These are phyloP conservation scores for Diaporthe capsici DNA, from an alignment of 2,329 filamentous ascomycete genomes.

Conservation along the genomic window DNA sequence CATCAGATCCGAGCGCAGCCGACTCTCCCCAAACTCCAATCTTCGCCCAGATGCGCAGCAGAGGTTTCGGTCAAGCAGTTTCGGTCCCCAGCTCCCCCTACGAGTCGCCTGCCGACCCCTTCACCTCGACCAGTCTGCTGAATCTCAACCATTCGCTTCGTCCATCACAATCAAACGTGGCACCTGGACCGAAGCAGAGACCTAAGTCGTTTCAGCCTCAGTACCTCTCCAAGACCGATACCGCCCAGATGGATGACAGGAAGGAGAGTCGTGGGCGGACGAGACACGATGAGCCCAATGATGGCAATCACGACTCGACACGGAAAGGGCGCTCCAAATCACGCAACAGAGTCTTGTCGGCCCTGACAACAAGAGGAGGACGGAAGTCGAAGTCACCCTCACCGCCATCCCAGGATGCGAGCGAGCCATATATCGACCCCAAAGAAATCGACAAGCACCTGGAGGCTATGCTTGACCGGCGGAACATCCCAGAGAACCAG, in stretches of 20 bases:
- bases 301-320: constrained; percentile 41
- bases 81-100: constrained; percentile 39
- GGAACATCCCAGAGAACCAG: constrained; percentile 95
- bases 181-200: constrained; percentile 55
- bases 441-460: constrained; percentile 70
- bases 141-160: constrained; percentile 43
- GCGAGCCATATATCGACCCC: constrained; percentile 68
- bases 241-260: constrained; percentile 40
- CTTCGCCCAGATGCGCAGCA: constrained; percentile 80
- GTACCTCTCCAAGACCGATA: constrained; percentile 47
- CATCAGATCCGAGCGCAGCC: constrained; percentile 60
- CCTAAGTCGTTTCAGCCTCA: constrained; percentile 66
- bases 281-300: constrained; percentile 32
- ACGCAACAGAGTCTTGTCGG: constrained; percentile 56
- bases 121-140: constrained; percentile 38
- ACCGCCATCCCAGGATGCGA: constrained; percentile 51
- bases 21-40: constrained; percentile 73
- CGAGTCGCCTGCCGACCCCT: constrained; percentile 32
- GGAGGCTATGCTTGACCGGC: constrained; percentile 80
- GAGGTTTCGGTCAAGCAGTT: constrained; percentile 50
- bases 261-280: constrained; percentile 43
- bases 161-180: constrained; percentile 37
- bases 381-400: constrained; percentile 55
- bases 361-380: constrained; percentile 52
- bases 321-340: constrained; percentile 57